A percentile compares a stretch with the other conserved stretches of the same genome.
Conservation (phyloP, 2,329 filamentous ascomycete genomes). For the Venturia asperata region DNA sequence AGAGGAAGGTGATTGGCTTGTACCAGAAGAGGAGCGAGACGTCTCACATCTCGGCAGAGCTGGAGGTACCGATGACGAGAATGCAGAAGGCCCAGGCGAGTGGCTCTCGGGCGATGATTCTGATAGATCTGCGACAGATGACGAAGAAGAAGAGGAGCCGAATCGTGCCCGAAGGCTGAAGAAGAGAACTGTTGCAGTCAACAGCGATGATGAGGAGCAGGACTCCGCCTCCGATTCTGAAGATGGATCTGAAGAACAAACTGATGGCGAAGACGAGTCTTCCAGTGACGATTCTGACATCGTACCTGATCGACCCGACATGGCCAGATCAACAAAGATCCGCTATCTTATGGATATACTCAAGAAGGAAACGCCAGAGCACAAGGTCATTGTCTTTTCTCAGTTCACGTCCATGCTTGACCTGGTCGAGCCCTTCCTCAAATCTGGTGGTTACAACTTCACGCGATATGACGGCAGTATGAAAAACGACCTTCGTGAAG, state of each 20-base stretch:
- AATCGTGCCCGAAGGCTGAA: conserved; percentile 35
- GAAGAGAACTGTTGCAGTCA: conserved; percentile 48
- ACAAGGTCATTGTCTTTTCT: conserved; percentile 98
- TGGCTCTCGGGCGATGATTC: conserved; percentile 70
- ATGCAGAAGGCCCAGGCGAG: conserved; percentile 80
- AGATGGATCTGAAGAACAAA: conserved; percentile 38
- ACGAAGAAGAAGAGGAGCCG: conserved; percentile 44
- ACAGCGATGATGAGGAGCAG: conserved; percentile 34
- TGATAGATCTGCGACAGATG: conserved; percentile 50
- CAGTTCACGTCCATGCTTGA: conserved; percentile 98
- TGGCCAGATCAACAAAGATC: conserved; percentile 76
- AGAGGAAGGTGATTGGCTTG: conserved; percentile 71
- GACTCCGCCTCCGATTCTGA: conserved; percentile 33
- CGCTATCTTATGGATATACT: conserved; percentile 76
- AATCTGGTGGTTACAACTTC: conserved; percentile 64
- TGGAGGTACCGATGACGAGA: conserved; percentile 79
- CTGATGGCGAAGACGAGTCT: conserved; percentile 32
- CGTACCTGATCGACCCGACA: conserved; percentile 22
- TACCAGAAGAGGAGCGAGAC: conserved; percentile 56
- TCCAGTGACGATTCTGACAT: conserved; percentile 42
- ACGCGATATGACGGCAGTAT: conserved; percentile 93
- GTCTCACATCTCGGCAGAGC: conserved; percentile 61
- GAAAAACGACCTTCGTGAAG: conserved; percentile 88
- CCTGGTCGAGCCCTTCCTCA: conserved; percentile 86
- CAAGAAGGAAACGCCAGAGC: conserved; percentile 64